phyloP scores from a whole-genome alignment of 495 filamentous ascomycete species.

The Bryoglossum gracile region DNA sequence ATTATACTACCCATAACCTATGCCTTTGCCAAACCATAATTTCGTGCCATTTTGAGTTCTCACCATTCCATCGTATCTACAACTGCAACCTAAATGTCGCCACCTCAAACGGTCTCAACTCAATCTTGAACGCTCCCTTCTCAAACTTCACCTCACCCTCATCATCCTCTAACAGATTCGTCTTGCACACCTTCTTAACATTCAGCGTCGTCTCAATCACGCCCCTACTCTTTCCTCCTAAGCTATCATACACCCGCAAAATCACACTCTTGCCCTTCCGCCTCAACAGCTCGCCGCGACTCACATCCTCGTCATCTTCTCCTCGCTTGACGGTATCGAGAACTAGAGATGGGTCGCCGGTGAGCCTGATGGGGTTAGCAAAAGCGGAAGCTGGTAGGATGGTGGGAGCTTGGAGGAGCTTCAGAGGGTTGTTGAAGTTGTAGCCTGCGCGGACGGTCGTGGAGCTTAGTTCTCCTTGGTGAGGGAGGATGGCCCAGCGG shows the following conservation, averaged over 20 bases:
- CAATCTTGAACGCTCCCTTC: slow-evolving; percentile 49
- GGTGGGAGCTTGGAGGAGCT: slow-evolving; percentile 35
- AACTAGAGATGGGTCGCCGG: slow-evolving; percentile 53
- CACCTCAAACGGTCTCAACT: slow-evolving; percentile 83
- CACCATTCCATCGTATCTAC: slow-evolving; percentile 24
- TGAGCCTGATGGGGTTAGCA: slow-evolving; percentile 44
- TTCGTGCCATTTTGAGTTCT: too few species aligned
- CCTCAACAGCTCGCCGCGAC: slow-evolving; percentile 56
- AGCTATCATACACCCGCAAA: slow-evolving; percentile 77
- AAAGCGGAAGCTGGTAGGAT: slow-evolving; percentile 30
- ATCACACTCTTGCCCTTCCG: slow-evolving; percentile 73
- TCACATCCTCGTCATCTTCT: slow-evolving; percentile 91
- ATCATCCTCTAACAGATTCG: slow-evolving; percentile 72
- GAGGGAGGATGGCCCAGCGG: slow-evolving; percentile 87
- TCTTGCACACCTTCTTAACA: slow-evolving; percentile 71
- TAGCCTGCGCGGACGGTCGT: slow-evolving; percentile 75
- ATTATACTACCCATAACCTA: too few species aligned
- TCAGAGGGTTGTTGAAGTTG: slow-evolving; percentile 83
- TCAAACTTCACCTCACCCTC: slow-evolving; percentile 46
- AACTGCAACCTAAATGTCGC: slow-evolving; percentile 75
- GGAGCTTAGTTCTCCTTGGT: slow-evolving; percentile 59
- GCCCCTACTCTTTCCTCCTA: slow-evolving; percentile 74
- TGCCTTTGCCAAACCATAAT: too few species aligned
- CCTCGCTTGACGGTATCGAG: slow-evolving; percentile 85
- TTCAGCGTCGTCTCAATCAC: slow-evolving; percentile 55